Evolutionary conservation across 2,329 filamentous ascomycete species (phyloP).

Genomic region (Alternaria arborescens): DNA sequence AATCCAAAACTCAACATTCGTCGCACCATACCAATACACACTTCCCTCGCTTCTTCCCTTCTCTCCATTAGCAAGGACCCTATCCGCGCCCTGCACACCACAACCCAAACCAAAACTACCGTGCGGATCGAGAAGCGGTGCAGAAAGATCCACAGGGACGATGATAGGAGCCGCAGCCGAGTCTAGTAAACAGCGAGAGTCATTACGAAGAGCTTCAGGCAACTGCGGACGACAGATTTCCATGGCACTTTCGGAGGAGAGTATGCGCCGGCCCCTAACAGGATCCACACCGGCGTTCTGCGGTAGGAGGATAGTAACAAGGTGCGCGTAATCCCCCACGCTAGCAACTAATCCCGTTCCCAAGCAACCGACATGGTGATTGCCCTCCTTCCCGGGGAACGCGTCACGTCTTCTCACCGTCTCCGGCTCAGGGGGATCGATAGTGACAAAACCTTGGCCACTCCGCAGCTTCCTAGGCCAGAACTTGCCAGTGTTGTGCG

Average conservation of each 20-base stretch:
- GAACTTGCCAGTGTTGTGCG: slow-evolving; percentile 49
- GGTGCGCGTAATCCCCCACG: not conserved
- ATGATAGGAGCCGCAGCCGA: slow-evolving; percentile 14
- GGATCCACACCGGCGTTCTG: not conserved
- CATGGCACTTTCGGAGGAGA: not conserved
- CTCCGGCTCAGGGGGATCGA: not conserved
- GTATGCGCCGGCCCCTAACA: not conserved
- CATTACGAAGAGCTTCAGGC: not conserved
- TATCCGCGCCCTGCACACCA: slow-evolving; percentile 59
- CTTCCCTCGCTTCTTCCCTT: slow-evolving; percentile 31
- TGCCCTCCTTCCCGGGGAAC: not conserved
- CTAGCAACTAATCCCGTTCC: not conserved
- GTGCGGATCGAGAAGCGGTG: slow-evolving; percentile 58
- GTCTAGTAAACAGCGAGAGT: slow-evolving; percentile 28
- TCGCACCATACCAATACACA: slow-evolving; percentile 39
- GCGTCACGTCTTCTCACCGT: not conserved
- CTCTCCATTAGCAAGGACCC: slow-evolving; percentile 38
- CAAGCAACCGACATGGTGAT: not conserved
- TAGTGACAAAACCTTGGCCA: not conserved
- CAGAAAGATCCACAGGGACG: slow-evolving; percentile 54
- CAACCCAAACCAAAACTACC: slow-evolving; percentile 49
- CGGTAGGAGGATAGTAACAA: not conserved
- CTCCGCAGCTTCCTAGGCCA: slow-evolving; percentile 53
- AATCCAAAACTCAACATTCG: slow-evolving; percentile 36
- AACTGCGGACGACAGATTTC: not conserved